These are phyloP conservation scores for Aureobasidium subglaciale DNA, from an alignment of 2,329 filamentous ascomycete genomes.

Conservation along the genomic window DNA sequence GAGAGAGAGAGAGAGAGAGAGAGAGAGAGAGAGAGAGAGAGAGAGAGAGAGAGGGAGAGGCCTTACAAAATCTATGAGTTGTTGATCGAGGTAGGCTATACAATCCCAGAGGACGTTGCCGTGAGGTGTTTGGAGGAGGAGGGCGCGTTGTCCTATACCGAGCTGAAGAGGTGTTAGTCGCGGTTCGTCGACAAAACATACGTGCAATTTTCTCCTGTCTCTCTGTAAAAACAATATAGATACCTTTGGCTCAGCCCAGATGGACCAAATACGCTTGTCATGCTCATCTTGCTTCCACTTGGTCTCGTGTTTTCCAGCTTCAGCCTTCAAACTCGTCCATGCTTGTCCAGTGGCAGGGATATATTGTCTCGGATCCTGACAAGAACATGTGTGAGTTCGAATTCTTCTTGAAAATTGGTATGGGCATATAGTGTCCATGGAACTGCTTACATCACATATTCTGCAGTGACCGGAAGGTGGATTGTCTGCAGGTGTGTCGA, in stretches of 20 bases:
- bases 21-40: not conserved
- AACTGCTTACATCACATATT: constrained; percentile 60
- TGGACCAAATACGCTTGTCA: constrained; percentile 40
- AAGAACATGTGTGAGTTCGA: no score
- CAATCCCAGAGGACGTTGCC: constrained; percentile 80
- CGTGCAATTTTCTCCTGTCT: not conserved
- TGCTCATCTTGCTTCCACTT: constrained; percentile 42
- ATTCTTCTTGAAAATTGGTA: not conserved
- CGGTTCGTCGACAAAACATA: no score
- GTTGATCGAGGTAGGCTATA: constrained; percentile 60
- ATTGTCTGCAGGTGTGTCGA: constrained; percentile 44
- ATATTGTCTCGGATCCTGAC: constrained; percentile 57
- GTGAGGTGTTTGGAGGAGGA: constrained; percentile 56
- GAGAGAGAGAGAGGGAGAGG: not conserved
- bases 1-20: not conserved
- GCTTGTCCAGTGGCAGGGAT: constrained; percentile 57
- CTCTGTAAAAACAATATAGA: not conserved
- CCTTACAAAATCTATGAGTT: constrained; percentile 47
- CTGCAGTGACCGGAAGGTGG: constrained; percentile 56
- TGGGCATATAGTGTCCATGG: no score
- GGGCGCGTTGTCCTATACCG: constrained; percentile 67
- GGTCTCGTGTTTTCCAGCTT: constrained; percentile 44
- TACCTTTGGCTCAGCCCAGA: constrained; percentile 38
- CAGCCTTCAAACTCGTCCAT: constrained; percentile 53
- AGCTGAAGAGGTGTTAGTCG: constrained; percentile 42